A percentile compares a stretch with the other conserved stretches of the same genome.
These are phyloP conservation scores for Salix exigua DNA, from an alignment of 345 rosid genomes.

Conservation along the genomic window DNA sequence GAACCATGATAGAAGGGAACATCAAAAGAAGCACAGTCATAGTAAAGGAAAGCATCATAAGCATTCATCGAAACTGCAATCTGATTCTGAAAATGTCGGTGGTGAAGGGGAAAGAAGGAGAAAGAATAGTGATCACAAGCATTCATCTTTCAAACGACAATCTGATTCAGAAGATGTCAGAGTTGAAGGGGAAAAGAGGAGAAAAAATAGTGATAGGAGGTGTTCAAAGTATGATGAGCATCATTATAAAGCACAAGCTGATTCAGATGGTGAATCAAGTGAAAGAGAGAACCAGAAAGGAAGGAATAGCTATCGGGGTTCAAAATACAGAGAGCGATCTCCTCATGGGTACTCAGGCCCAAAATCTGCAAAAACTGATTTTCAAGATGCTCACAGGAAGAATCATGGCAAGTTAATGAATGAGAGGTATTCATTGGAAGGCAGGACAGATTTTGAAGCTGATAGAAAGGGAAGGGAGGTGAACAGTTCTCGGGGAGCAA, in stretches of 20 bases:
- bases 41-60: slow-evolving; percentile 44
- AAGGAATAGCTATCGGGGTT: slow-evolving; percentile 22
- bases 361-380: slow-evolving; percentile 26
- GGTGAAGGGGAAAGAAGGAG: slow-evolving; percentile 28
- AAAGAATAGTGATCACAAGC: slow-evolving; percentile 35
- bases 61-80: slow-evolving; percentile 16
- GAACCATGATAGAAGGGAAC: slow-evolving; percentile 22
- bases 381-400: slow-evolving; percentile 27
- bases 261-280: slow-evolving; percentile 40
- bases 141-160: slow-evolving; percentile 30
- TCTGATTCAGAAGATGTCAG: slow-evolving; percentile 30
- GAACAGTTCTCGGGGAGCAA: background rate
- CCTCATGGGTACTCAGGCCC: slow-evolving; percentile 19
- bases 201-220: slow-evolving; percentile 23
- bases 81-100: slow-evolving; percentile 31
- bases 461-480: slow-evolving; percentile 18
- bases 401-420: slow-evolving; percentile 34
- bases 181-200: slow-evolving; percentile 29
- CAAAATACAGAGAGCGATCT: slow-evolving; percentile 31
- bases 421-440: slow-evolving; percentile 29
- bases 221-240: slow-evolving; percentile 25
- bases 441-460: slow-evolving; percentile 15
- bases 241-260: slow-evolving; percentile 22
- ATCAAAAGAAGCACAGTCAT: slow-evolving; percentile 35
- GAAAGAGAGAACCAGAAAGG: slow-evolving; percentile 29